These are phyloP conservation scores for Helichrysum umbraculigerum DNA, from an alignment of 129 eudicot species.

Conservation along the genomic window DNA sequence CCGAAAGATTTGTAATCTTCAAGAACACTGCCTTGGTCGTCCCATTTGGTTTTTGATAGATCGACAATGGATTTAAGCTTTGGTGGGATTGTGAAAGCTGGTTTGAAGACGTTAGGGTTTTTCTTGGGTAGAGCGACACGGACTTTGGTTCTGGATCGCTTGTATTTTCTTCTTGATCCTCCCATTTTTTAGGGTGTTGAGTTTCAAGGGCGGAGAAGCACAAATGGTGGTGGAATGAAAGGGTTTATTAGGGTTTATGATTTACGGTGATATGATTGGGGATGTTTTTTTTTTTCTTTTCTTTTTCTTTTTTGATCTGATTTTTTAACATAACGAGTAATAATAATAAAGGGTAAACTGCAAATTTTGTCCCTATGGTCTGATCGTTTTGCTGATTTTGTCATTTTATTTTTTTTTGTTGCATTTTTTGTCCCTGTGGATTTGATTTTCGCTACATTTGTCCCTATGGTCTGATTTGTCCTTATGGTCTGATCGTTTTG, in stretches of 20 bases:
- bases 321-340: too few species aligned
- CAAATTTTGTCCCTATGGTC: too few species aligned
- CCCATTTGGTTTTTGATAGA: constrained; percentile 65
- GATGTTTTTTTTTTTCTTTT: too few species aligned
- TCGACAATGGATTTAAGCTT: constrained; percentile 49
- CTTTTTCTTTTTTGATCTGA: too few species aligned
- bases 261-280: too few species aligned
- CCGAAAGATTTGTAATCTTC: constrained; percentile 84
- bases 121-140: constrained; percentile 74
- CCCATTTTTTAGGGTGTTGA: constrained; percentile 47
- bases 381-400: too few species aligned
- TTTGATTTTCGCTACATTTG: too few species aligned
- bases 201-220: background rate
- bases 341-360: too few species aligned
- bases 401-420: too few species aligned
- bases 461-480: too few species aligned
- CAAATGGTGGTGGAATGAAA: background rate
- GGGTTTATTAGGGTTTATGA: constrained; percentile 1
- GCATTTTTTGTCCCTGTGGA: too few species aligned
- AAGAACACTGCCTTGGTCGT: constrained; percentile 75
- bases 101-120: constrained; percentile 75
- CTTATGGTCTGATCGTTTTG: too few species aligned
- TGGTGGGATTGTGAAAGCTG: constrained; percentile 75
- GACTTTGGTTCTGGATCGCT: constrained; percentile 62
- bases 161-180: constrained; percentile 80